Evolutionary conservation across 768 basidiomycete genomes (phyloP).

Genomic region (Amanita phalloides): DNA sequence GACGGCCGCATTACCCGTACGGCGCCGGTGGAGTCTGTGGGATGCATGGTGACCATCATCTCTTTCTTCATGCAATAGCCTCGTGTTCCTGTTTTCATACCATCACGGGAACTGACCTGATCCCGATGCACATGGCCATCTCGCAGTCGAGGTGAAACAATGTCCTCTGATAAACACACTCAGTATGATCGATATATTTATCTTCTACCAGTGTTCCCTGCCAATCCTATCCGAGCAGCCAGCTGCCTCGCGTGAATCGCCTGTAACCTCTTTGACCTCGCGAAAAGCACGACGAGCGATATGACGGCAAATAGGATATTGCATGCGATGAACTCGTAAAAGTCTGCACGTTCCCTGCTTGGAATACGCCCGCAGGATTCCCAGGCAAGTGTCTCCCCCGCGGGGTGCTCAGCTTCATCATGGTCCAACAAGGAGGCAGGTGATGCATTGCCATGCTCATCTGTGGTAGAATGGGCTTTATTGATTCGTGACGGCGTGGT

Average conservation of each 20-base stretch:
- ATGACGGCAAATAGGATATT: slow-evolving; percentile 64
- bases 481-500: slow-evolving; percentile 14
- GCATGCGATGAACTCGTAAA: slow-evolving; percentile 84
- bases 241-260: slow-evolving; percentile 70
- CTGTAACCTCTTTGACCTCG: slow-evolving; percentile 58
- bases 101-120: neutral
- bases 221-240: slow-evolving; percentile 77
- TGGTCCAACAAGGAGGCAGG: slow-evolving; percentile 4
- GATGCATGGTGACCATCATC: neutral
- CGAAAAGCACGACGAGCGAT: slow-evolving; percentile 54
- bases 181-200: slow-evolving; percentile 6
- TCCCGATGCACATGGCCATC: no score
- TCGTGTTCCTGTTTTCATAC: neutral
- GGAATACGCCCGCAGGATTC: slow-evolving; percentile 87
- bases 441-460: neutral
- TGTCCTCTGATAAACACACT: neutral
- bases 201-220: slow-evolving; percentile 26
- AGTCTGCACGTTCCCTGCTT: slow-evolving; percentile 70
- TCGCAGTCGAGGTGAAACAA: no score
- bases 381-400: slow-evolving; percentile 74
- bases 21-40: neutral
- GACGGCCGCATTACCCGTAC: no score
- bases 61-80: neutral
- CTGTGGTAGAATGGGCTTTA: slow-evolving; percentile 9
- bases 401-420: slow-evolving; percentile 10